phyloP scores from a whole-genome alignment of 306 rosid species.

The Malus fusca region DNA sequence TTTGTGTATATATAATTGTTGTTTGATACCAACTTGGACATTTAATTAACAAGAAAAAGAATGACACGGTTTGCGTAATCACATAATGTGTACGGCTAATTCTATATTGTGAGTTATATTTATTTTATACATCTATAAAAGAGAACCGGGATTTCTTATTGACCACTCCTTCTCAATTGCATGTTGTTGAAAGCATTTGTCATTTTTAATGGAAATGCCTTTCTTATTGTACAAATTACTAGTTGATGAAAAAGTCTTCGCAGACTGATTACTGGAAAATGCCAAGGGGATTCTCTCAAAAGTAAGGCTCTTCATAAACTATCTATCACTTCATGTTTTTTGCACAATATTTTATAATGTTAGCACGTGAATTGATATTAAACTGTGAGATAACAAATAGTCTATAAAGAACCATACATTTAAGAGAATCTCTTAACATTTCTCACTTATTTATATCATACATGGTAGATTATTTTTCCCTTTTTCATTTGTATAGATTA shows the following conservation, averaged over 20 bases:
- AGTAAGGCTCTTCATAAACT: too few species aligned
- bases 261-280: neutral
- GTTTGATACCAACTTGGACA: neutral
- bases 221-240: neutral
- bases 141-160: neutral
- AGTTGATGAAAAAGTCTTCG: neutral
- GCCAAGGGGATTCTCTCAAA: too few species aligned
- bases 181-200: constrained; percentile 1
- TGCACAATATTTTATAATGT: too few species aligned
- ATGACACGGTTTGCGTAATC: neutral
- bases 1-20: too few species aligned
- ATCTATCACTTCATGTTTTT: too few species aligned
- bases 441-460: too few species aligned
- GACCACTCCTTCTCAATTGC: neutral
- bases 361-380: too few species aligned
- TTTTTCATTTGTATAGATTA: too few species aligned
- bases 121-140: neutral
- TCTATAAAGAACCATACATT: fast-evolving
- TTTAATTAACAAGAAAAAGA: neutral
- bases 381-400: too few species aligned
- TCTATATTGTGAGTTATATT: neutral
- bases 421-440: too few species aligned
- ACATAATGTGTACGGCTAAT: constrained; percentile 5
- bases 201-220: neutral
- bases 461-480: too few species aligned